phyloP scores from a whole-genome alignment of 2,329 filamentous ascomycete genomes.

The Onygena corvina region DNA sequence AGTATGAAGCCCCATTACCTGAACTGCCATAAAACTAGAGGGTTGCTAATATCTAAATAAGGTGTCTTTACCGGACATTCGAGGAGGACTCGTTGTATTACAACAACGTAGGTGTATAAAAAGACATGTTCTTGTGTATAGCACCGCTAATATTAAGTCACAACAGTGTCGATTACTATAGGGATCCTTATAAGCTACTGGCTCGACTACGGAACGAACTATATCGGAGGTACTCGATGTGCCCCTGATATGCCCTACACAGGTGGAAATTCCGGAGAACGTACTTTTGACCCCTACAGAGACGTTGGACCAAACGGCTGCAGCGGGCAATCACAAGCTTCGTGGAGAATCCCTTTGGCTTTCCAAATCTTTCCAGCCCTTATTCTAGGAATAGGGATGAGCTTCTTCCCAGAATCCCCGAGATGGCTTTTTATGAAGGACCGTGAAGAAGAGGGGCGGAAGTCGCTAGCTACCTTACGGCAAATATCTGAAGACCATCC shows the following conservation, averaged over 20 bases:
- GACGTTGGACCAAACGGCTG: slow-evolving; percentile 37
- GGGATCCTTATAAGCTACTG: slow-evolving; percentile 31
- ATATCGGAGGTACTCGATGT: slow-evolving; percentile 37
- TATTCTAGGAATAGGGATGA: slow-evolving; percentile 29
- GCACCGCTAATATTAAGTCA: not conserved
- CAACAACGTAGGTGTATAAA: slow-evolving; percentile 24
- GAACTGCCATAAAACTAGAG: not conserved
- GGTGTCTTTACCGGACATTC: slow-evolving; percentile 34
- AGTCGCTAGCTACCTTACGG: slow-evolving; percentile 38
- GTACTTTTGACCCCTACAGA: slow-evolving; percentile 32
- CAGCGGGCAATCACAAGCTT: slow-evolving; percentile 37
- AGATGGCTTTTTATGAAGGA: slow-evolving; percentile 42
- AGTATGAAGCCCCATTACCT: slow-evolving; percentile 19
- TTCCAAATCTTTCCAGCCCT: slow-evolving; percentile 36
- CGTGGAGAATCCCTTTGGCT: slow-evolving; percentile 38
- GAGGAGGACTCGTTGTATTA: slow-evolving; percentile 29
- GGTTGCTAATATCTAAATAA: slow-evolving; percentile 3
- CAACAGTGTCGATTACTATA: slow-evolving; percentile 35
- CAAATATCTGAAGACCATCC: slow-evolving; percentile 35
- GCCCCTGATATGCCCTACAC: slow-evolving; percentile 38
- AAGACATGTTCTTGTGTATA: not conserved
- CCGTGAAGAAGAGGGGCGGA: slow-evolving; percentile 39
- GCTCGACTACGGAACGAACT: slow-evolving; percentile 36
- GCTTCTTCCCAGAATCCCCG: slow-evolving; percentile 46
- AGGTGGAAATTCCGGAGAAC: slow-evolving; percentile 30